Evolutionary conservation across 331 rosid species (phyloP).

Genomic region (Malus hybrid): DNA sequence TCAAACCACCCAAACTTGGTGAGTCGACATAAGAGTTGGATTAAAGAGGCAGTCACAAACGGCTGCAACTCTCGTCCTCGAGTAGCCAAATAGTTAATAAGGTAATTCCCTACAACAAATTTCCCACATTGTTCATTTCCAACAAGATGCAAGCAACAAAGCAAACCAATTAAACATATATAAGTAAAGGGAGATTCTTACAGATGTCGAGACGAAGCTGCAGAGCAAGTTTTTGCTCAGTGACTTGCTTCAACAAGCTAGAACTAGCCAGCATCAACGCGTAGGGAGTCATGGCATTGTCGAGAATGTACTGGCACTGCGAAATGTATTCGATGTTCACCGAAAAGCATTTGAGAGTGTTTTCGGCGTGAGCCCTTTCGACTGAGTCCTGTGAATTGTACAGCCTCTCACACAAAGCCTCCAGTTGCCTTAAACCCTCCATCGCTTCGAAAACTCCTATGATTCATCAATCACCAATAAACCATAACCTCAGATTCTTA

Average conservation of each 20-base stretch:
- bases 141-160: not conserved
- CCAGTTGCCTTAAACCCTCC: slow-evolving; percentile 88
- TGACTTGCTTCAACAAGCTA: slow-evolving; percentile 95
- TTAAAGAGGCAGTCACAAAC: slow-evolving; percentile 76
- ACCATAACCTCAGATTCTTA: not conserved
- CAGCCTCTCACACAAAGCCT: slow-evolving; percentile 86
- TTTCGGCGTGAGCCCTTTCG: slow-evolving; percentile 92
- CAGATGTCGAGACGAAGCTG: slow-evolving; percentile 94
- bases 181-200: slow-evolving; percentile 19
- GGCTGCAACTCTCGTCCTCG: slow-evolving; percentile 88
- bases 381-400: slow-evolving; percentile 89
- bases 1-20: slow-evolving; percentile 97
- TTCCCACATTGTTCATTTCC: slow-evolving; percentile 8
- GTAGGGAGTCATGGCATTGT: slow-evolving; percentile 80
- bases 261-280: slow-evolving; percentile 98
- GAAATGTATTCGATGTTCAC: slow-evolving; percentile 75
- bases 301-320: slow-evolving; percentile 90
- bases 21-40: slow-evolving; percentile 80
- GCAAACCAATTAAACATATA: not conserved
- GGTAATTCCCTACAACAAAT: slow-evolving; percentile 68
- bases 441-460: slow-evolving; percentile 23
- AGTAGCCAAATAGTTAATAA: slow-evolving; percentile 79
- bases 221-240: slow-evolving; percentile 78
- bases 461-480: not conserved
- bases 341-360: slow-evolving; percentile 83